Conservation (phyloP, 768 basidiomycete species). For the Galerina sulciceps region DNA sequence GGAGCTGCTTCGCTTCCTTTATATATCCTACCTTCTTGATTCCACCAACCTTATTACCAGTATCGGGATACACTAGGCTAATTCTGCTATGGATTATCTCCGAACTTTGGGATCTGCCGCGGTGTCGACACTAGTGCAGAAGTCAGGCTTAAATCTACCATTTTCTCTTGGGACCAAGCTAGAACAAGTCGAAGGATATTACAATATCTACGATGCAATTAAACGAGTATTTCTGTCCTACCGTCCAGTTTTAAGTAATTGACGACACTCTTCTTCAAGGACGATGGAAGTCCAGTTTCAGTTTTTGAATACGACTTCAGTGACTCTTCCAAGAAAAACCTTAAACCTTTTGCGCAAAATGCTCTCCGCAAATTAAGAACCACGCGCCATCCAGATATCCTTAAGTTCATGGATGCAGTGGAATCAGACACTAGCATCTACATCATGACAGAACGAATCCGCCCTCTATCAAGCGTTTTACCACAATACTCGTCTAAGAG, state of each 20-base stretch:
- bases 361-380: slow-evolving; percentile 88
- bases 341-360: slow-evolving; percentile 83
- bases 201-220: slow-evolving; percentile 85
- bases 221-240: slow-evolving; percentile 64
- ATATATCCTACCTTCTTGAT: neutral
- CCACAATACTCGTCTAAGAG: slow-evolving; percentile 65
- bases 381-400: slow-evolving; percentile 92
- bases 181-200: slow-evolving; percentile 71
- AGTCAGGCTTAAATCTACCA: slow-evolving; percentile 88
- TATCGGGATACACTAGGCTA: neutral
- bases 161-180: slow-evolving; percentile 83
- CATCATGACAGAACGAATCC: slow-evolving; percentile 94
- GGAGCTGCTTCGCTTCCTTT: neutral
- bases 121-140: slow-evolving; percentile 89
- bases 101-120: slow-evolving; percentile 84
- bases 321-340: slow-evolving; percentile 57
- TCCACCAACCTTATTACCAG: neutral
- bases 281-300: slow-evolving; percentile 84
- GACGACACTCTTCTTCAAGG: slow-evolving; percentile 50
- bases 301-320: slow-evolving; percentile 91
- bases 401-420: slow-evolving; percentile 93
- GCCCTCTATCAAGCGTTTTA: slow-evolving; percentile 69
- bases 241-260: neutral
- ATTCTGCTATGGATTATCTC: slow-evolving; percentile 72
- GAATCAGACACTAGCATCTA: slow-evolving; percentile 88